phyloP scores from a whole-genome alignment of 2,329 filamentous ascomycete species.

The Aspergillus hortae region DNA sequence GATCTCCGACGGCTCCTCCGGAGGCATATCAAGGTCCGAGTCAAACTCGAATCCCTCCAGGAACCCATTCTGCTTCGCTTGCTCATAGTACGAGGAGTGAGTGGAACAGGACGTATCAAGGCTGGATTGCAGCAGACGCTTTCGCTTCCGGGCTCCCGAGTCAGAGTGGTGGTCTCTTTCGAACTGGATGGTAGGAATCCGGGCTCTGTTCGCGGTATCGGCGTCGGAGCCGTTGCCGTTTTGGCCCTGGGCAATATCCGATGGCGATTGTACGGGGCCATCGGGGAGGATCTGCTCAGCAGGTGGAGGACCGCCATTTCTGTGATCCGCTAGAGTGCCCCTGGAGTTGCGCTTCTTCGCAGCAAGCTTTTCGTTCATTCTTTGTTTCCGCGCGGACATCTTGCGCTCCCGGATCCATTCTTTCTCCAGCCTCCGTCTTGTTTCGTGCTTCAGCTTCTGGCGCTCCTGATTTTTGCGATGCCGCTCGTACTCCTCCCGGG shows the following conservation, averaged over 20 bases:
- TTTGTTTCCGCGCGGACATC: conserved; percentile 26
- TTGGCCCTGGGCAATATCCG: conserved; percentile 17
- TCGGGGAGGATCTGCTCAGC: conserved; percentile 19
- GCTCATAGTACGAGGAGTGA: conserved; percentile 14
- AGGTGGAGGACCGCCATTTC: not conserved
- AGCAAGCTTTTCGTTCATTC: conserved; percentile 27
- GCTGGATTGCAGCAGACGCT: conserved; percentile 20
- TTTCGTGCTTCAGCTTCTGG: conserved; percentile 36
- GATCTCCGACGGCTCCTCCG: conserved; percentile 22
- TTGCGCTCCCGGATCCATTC: conserved; percentile 41
- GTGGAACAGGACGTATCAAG: conserved; percentile 22
- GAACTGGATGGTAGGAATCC: conserved; percentile 26
- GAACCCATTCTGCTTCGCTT: conserved; percentile 29
- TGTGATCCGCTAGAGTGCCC: too few relatives aligned
- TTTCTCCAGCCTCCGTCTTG: conserved; percentile 37
- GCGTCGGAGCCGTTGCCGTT: conserved; percentile 17
- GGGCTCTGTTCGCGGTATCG: conserved; percentile 3
- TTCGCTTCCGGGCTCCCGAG: conserved; percentile 5
- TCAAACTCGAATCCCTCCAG: conserved; percentile 42
- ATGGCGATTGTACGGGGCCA: conserved; percentile 25
- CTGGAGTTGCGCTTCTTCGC: conserved; percentile 9
- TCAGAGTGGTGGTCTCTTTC: conserved; percentile 18
- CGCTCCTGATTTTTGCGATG: conserved; percentile 30
- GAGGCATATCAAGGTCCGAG: conserved; percentile 40
- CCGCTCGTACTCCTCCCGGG: conserved; percentile 36